Evolutionary conservation across 306 rosid genomes (phyloP).

Genomic region (Dryas drummondii): DNA sequence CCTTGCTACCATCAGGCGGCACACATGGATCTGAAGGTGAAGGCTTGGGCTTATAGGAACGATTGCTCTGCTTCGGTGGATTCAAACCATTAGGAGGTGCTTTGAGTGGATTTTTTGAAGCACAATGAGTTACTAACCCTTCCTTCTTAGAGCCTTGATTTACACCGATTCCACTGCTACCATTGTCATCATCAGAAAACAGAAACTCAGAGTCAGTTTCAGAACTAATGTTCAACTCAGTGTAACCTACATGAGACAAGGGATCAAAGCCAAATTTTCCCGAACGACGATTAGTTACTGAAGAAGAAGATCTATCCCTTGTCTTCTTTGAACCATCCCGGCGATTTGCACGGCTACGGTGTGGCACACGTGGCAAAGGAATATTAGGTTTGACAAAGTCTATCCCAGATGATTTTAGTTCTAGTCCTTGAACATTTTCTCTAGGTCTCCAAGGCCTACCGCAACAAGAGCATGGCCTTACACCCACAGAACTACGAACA

Average conservation of each 20-base stretch:
- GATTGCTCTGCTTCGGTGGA: constrained; percentile 27
- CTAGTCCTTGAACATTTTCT: constrained; percentile 38
- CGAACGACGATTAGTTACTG: constrained; percentile 25
- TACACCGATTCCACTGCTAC: constrained; percentile 30
- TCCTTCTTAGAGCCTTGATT: constrained; percentile 31
- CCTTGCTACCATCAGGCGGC: constrained; percentile 38
- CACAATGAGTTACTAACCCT: constrained; percentile 24
- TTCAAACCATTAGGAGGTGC: constrained; percentile 24
- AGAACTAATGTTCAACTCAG: constrained; percentile 52
- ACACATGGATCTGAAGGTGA: constrained; percentile 36
- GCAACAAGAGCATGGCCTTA: constrained; percentile 55
- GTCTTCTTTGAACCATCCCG: constrained; percentile 46
- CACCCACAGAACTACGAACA: constrained; percentile 29
- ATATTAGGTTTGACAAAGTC: constrained; percentile 45
- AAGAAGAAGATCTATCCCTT: constrained; percentile 44
- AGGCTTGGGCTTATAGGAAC: constrained; percentile 29
- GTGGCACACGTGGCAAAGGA: constrained; percentile 49
- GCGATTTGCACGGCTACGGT: constrained; percentile 36
- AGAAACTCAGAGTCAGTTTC: constrained; percentile 70
- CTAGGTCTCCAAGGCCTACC: constrained; percentile 49
- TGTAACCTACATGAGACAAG: constrained; percentile 49
- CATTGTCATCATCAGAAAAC: constrained; percentile 56
- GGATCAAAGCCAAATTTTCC: constrained; percentile 33
- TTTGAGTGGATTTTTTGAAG: constrained; percentile 29
- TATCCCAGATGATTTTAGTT: constrained; percentile 40